Percentiles rank a stretch among this genome's conserved stretches.
Conservation (phyloP, 73 alveolate genomes). For the Paramecium sexaurelia region DNA sequence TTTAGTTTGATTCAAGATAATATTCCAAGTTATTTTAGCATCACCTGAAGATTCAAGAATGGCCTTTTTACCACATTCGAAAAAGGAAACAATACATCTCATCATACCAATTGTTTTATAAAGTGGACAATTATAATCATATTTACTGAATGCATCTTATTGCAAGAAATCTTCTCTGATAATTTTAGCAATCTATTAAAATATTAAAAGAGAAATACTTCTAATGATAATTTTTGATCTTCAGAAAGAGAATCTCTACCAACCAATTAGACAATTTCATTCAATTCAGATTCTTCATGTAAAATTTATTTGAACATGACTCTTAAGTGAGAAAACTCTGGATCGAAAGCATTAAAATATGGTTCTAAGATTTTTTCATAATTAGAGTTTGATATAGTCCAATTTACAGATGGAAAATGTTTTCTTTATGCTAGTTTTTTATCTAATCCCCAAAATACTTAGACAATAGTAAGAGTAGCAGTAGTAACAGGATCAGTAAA, state of each 20-base stretch:
- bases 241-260: conserved; percentile 99
- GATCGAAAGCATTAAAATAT: conserved; percentile 91
- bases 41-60: conserved; percentile 87
- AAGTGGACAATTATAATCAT: conserved; percentile 97
- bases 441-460: conserved; percentile 98
- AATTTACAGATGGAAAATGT: conserved; percentile 99
- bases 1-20: conserved; percentile 73
- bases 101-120: conserved; percentile 95
- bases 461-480: conserved; percentile 96
- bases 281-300: conserved; percentile 97
- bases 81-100: conserved; percentile 88
- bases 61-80: conserved; percentile 83
- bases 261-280: conserved; percentile 99
- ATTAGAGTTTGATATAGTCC: conserved; percentile 97
- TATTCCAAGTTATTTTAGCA: conserved; percentile 85
- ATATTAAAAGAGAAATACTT: conserved; percentile 64
- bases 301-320: conserved; percentile 90
- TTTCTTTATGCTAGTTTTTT: conserved; percentile 99
- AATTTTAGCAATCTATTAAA: conserved; percentile 84
- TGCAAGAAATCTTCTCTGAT: conserved; percentile 98
- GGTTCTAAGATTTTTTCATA: conserved; percentile 91
- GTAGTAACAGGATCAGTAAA: conserved; percentile 99
- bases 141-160: conserved; percentile 95
- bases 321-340: conserved; percentile 95
- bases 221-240: conserved; percentile 95